Evolutionary conservation across 2,329 filamentous ascomycete species (phyloP), one percentile per base, ranked within the genome.

Genomic region (Lasiodiplodia gonubiensis): DNA sequence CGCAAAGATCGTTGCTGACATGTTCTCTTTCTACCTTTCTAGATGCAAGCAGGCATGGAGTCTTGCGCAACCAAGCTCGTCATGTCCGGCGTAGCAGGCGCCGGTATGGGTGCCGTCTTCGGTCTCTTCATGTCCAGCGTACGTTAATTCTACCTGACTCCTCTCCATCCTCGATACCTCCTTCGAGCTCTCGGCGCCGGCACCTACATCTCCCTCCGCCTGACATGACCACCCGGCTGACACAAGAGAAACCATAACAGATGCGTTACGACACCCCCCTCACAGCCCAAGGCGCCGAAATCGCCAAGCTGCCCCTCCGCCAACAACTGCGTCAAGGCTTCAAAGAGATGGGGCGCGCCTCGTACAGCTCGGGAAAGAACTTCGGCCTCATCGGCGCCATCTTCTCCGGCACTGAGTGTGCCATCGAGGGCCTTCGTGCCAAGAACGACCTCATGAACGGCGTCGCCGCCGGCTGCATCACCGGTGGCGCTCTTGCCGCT

Each of bases 241-340:
- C 59, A 37, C 18, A 33, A 33, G 48, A 23, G 66, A 35, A 2
- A 12, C 16, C 57, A 30, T 10, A 64, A 61, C 70, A 97, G 93
- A 99, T 99, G 95, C 91, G 93, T 80, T 99, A 99, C 86, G 95
- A 99, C 78, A 97, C 94, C 0, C 92, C 94, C 68, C 90, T 93
- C 80, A 90, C 84, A 46, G 79, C 84, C 59, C 80, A 82, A 70
- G 61, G 80, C 76, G 71, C 75, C 73, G 83, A 84, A 68, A 82
- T 89, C 71, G 79, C 85, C 69, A 82, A 86, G 70, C 88, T 99
- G 23, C 94, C 95, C 33, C 85, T 94, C 70, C 87, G 89, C 54
- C 88, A 97, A 78, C 95, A 98, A 80, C 86, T 99, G 65, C 89
- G 88, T 70, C 82, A 87, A 74, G 95, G 95, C 64, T 93, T 99